These are phyloP conservation scores for Candida maris DNA, from an alignment of 805 yeast genomes.

Conservation along the genomic window DNA sequence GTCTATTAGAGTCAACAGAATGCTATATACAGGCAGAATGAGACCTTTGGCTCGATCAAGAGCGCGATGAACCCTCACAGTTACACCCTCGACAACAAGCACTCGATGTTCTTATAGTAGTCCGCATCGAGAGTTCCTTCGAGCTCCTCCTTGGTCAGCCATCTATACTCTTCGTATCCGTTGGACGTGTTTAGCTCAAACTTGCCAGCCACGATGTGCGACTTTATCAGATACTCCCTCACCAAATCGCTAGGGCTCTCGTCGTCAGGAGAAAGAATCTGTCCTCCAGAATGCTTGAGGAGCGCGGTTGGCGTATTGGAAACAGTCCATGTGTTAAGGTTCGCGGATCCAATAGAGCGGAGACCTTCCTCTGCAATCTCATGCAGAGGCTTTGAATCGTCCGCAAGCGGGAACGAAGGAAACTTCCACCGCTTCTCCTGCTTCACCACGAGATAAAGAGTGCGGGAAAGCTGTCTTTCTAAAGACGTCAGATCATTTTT, in stretches of 20 bases:
- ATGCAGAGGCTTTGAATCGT: constrained; percentile 56
- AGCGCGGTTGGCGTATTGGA: constrained; percentile 84
- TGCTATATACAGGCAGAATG: too few species aligned
- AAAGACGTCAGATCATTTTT: constrained; percentile 58
- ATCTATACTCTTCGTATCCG: constrained; percentile 52
- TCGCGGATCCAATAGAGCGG: constrained; percentile 64
- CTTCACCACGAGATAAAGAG: constrained; percentile 72
- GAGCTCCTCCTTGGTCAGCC: constrained; percentile 85
- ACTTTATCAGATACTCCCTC: constrained; percentile 74
- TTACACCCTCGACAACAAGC: constrained; percentile 36
- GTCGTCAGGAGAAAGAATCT: constrained; percentile 21
- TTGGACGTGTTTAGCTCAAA: constrained; percentile 46
- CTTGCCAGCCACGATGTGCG: constrained; percentile 83
- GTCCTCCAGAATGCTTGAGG: constrained; percentile 38
- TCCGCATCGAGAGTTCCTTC: constrained; percentile 44
- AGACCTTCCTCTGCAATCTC: constrained; percentile 72
- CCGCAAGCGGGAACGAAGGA: constrained; percentile 60
- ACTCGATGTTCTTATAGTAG: constrained; percentile 56
- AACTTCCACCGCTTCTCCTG: constrained; percentile 58
- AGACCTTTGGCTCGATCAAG: too few species aligned
- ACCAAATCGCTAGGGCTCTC: constrained; percentile 19
- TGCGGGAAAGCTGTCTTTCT: constrained; percentile 75
- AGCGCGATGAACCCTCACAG: too few species aligned
- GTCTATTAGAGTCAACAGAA: too few species aligned
- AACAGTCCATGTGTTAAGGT: constrained; percentile 85